phyloP scores from a whole-genome alignment of 805 yeast species.

The Nakazawaea anatomiae region DNA sequence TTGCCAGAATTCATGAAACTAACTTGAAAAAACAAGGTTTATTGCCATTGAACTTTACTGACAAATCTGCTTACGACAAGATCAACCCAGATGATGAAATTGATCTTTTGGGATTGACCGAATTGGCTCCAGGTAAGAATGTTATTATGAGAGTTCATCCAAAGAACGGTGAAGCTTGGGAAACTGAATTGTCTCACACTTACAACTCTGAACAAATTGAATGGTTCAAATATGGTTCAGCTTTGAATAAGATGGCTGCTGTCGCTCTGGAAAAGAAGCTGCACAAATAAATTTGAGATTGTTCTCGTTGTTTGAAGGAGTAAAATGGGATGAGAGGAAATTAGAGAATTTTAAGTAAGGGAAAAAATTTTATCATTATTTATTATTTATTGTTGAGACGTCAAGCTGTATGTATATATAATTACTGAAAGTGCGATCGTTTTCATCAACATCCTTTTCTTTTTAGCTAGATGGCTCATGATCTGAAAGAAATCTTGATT shows the following conservation, averaged over 20 bases:
- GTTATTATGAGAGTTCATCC: slow-evolving; percentile 72
- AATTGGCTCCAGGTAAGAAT: slow-evolving; percentile 90
- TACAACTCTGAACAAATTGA: slow-evolving; percentile 95
- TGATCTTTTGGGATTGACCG: slow-evolving; percentile 79
- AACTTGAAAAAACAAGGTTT: slow-evolving; percentile 99
- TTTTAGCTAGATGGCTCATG: too few relatives aligned
- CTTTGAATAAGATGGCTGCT: slow-evolving; percentile 81
- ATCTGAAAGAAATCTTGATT: not conserved
- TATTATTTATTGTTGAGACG: not conserved
- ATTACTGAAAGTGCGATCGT: not conserved
- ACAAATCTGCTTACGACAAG: slow-evolving; percentile 88
- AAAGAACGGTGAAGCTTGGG: slow-evolving; percentile 77
- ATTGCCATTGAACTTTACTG: slow-evolving; percentile 89
- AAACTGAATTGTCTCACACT: slow-evolving; percentile 89
- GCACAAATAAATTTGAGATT: not conserved
- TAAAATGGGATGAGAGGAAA: not conserved
- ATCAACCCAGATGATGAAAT: slow-evolving; percentile 87
- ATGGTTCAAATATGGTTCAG: slow-evolving; percentile 99
- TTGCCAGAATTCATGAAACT: slow-evolving; percentile 99
- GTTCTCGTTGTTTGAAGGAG: not conserved
- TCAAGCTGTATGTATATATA: not conserved
- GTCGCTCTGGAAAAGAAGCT: slow-evolving; percentile 1
- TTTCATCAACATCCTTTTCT: too few relatives aligned
- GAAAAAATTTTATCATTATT: not conserved
- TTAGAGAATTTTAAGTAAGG: not conserved